A percentile compares a stretch with the other conserved stretches of the same genome.
Evolutionary conservation across 2,329 filamentous ascomycete genomes (phyloP).

Genomic region (Colletotrichum coccodes): DNA sequence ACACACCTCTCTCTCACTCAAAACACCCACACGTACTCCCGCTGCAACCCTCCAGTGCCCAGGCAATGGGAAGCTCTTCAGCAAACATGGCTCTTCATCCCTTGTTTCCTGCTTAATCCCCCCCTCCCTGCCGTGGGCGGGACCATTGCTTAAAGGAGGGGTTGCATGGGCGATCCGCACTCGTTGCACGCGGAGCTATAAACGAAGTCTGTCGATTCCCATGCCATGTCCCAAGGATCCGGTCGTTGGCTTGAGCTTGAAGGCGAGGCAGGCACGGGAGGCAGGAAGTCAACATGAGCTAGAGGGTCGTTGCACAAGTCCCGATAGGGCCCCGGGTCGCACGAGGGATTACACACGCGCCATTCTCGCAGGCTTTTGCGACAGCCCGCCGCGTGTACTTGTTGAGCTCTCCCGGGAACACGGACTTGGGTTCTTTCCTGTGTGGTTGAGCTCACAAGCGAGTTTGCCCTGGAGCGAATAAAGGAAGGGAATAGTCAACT

Average conservation of each 20-base stretch:
- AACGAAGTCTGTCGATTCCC: constrained; percentile 13
- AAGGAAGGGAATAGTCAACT: background rate
- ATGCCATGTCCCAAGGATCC: constrained; percentile 29
- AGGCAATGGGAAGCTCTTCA: constrained; percentile 30
- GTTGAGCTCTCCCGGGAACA: constrained; percentile 30
- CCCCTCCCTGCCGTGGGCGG: constrained; percentile 3
- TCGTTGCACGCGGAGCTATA: constrained; percentile 19
- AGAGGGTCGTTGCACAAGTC: constrained; percentile 18
- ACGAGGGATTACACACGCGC: background rate
- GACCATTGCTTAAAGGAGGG: constrained; percentile 26
- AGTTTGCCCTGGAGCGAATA: background rate
- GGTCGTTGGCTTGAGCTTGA: constrained; percentile 28
- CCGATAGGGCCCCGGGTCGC: constrained; percentile 5
- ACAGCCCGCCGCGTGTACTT: background rate
- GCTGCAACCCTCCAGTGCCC: constrained; percentile 17
- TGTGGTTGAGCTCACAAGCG: background rate
- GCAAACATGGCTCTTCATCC: constrained; percentile 17
- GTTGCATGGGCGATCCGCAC: constrained; percentile 30
- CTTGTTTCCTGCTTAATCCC: constrained; percentile 22
- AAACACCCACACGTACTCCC: background rate
- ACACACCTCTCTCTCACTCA: no score
- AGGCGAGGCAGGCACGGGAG: constrained; percentile 1
- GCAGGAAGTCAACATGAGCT: constrained; percentile 2
- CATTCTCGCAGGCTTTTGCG: constrained; percentile 2
- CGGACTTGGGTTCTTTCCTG: constrained; percentile 30